Conservation (phyloP, 75 land plant genomes). For the Cupressus sempervirens region DNA sequence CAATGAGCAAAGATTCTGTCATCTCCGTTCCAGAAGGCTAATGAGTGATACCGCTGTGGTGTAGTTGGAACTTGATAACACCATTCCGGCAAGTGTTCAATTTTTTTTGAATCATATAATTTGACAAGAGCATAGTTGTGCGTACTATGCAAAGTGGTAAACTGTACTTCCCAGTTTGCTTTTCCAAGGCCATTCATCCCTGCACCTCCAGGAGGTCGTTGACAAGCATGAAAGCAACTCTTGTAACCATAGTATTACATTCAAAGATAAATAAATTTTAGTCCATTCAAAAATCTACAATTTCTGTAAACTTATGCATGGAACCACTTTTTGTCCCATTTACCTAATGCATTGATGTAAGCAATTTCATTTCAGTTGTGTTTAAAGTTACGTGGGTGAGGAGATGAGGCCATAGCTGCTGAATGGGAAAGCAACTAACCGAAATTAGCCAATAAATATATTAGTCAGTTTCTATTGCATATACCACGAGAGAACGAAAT, state of each 20-base stretch:
- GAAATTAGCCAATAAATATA: too few species aligned
- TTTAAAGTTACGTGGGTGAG: background rate
- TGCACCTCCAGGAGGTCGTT: background rate
- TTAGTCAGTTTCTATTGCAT: too few species aligned
- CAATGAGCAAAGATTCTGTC: background rate
- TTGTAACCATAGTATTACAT: background rate
- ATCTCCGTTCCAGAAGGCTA: background rate
- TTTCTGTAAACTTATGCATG: background rate
- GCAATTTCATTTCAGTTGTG: background rate
- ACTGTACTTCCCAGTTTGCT: background rate
- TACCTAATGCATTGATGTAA: background rate
- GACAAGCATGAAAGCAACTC: background rate
- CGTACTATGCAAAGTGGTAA: background rate
- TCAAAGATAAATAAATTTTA: background rate
- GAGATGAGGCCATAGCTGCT: background rate
- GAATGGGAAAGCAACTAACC: too few species aligned
- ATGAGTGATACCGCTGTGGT: background rate
- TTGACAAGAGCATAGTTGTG: background rate
- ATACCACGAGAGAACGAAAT: too few species aligned
- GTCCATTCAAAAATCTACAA: background rate
- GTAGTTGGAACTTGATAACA: background rate
- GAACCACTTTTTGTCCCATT: background rate
- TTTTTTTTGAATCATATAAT: background rate
- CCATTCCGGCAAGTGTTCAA: background rate
- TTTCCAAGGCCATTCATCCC: background rate